Percentiles rank a stretch among this genome's conserved stretches.
Evolutionary conservation across 2,329 filamentous ascomycete species (phyloP).

Genomic region (Penicillium sp.): DNA sequence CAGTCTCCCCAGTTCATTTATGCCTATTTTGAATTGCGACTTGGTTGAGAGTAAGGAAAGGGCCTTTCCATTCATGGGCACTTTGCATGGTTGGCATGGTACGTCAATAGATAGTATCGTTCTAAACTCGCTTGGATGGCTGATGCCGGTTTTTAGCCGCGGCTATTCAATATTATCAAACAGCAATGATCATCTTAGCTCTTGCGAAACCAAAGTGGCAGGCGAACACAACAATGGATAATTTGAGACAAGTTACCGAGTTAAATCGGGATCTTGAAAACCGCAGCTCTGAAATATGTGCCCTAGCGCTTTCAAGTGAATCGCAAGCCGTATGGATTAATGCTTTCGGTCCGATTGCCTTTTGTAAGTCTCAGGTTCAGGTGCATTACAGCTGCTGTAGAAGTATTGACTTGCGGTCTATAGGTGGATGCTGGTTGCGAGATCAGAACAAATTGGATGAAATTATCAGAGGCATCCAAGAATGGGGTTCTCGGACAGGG

Average conservation of each 20-base stretch:
- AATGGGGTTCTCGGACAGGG: constrained; percentile 7
- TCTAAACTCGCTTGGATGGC: too few species aligned
- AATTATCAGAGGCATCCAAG: background rate
- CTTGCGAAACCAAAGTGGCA: constrained; percentile 16
- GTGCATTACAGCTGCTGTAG: background rate
- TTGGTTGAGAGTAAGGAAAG: constrained; percentile 9
- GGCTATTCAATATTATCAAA: constrained; percentile 50
- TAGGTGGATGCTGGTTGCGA: constrained; percentile 22
- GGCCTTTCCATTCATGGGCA: constrained; percentile 45
- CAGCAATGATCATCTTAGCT: constrained; percentile 39
- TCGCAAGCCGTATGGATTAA: constrained; percentile 52
- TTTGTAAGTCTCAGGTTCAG: constrained; percentile 41
- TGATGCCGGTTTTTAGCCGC: constrained; percentile 39
- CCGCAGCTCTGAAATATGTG: constrained; percentile 47
- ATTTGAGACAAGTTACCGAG: constrained; percentile 9
- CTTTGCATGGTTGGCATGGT: constrained; percentile 52
- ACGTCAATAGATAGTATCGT: too few species aligned
- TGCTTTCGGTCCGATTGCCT: constrained; percentile 54
- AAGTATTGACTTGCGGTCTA: background rate
- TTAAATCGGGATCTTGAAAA: constrained; percentile 33
- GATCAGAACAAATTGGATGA: background rate
- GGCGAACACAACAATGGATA: constrained; percentile 19
- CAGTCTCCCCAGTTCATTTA: constrained; percentile 35
- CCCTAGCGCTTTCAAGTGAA: constrained; percentile 51
- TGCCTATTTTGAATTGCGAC: constrained; percentile 29